Evolutionary conservation across 306 rosid genomes (phyloP).

Genomic region (Sicyos edulis): DNA sequence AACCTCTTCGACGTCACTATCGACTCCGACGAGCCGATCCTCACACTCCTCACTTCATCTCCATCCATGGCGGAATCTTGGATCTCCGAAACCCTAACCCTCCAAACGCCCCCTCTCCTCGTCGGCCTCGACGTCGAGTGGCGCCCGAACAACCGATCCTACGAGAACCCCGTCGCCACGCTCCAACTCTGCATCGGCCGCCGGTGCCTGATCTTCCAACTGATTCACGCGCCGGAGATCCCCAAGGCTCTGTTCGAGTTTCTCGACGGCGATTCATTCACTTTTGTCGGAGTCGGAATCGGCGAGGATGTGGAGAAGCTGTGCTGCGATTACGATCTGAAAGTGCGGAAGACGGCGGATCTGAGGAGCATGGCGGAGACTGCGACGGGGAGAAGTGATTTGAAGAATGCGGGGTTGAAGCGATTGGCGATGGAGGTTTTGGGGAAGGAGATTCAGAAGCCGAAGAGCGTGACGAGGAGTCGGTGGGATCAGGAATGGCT

Average conservation of each 20-base stretch:
- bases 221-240: conserved; percentile 21
- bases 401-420: conserved; percentile 38
- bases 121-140: conserved; percentile 49
- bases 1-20: conserved; percentile 22
- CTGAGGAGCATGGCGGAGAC: conserved; percentile 26
- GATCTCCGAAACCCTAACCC: conserved; percentile 22
- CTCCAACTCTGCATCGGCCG: conserved; percentile 39
- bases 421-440: conserved; percentile 27
- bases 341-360: conserved; percentile 28
- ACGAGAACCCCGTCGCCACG: conserved; percentile 28
- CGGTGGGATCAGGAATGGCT: conserved; percentile 50
- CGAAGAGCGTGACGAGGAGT: conserved; percentile 38
- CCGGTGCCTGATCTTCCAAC: conserved; percentile 34
- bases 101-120: conserved; percentile 21
- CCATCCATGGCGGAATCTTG: conserved; percentile 29
- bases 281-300: conserved; percentile 46
- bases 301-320: conserved; percentile 32
- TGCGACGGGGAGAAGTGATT: neutral
- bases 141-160: conserved; percentile 30
- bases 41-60: conserved; percentile 27
- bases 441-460: conserved; percentile 36
- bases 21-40: conserved; percentile 10
- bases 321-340: conserved; percentile 25
- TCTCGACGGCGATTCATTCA: conserved; percentile 10
- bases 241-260: conserved; percentile 32